Conservation (phyloP, 345 rosid species). For the Chamaenerion angustifolium region DNA sequence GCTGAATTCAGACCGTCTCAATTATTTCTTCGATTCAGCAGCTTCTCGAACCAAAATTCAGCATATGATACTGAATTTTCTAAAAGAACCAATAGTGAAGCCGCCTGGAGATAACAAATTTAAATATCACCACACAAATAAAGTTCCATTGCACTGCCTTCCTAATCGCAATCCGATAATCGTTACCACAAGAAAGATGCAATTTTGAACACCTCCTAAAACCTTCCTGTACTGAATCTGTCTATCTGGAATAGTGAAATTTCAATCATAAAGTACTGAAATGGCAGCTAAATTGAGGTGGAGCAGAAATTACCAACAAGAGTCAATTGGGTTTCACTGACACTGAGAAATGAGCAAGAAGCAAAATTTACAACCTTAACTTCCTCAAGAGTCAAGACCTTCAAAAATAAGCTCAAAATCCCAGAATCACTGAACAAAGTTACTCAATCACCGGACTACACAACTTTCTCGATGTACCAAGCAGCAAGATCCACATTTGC, state of each 20-base stretch:
- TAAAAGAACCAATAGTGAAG: background rate
- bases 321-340: constrained; percentile 11
- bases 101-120: background rate
- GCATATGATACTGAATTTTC: background rate
- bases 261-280: background rate
- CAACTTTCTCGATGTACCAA: constrained; percentile 7
- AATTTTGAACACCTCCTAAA: too few relatives aligned
- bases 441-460: background rate
- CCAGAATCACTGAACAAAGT: background rate
- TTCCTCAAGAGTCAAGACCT: background rate
- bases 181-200: too few relatives aligned
- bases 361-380: background rate
- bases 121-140: background rate
- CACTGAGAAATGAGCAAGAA: constrained; percentile 5
- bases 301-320: constrained; percentile 2
- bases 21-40: too few relatives aligned
- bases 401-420: background rate
- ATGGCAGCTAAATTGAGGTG: background rate
- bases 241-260: too few relatives aligned
- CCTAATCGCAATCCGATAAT: too few relatives aligned
- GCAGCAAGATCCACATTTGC: constrained; percentile 27
- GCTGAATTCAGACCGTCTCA: too few relatives aligned
- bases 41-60: background rate
- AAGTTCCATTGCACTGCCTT: too few relatives aligned
- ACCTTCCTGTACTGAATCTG: too few relatives aligned